Evolutionary conservation across 805 yeast genomes (phyloP), one percentile per base, ranked within the genome.

Genomic region (Jamesozyma spencerorum): DNA sequence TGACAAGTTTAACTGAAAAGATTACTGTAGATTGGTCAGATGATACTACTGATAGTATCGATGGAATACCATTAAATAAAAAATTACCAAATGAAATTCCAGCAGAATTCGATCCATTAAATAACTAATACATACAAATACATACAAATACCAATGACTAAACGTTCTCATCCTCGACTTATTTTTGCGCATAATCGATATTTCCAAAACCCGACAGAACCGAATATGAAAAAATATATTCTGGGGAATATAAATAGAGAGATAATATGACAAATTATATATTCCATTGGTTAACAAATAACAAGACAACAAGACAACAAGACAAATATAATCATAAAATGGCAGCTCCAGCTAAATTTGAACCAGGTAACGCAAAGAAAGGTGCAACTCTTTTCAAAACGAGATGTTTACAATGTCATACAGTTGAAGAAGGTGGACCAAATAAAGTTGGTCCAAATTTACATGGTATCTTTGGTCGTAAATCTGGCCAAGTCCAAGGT

Each of bases 401-500:
- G 53, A 87, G 98, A 82, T 92, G 98, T 72, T 75, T 87, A 58
- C 97, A 92, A 75, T 92, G 98, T 71, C 98, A 92, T 81, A 90
- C 97, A 60, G 81, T 81, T 54, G 97, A 92, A 70, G 74, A 72
- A 47, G 95, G 95, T 64, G 97, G 95, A 50, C 90, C 97, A 58
- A 79, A 90, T 84, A 92, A 92, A 78, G 97, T 90, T 61, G 98
- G 98, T 70, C 98, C 98, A 66, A 92, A 92, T 71, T 82, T 92
- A 67, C 82, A 85, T 71, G 98, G 97, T 71, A 72, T 92, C 55
- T 74, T 92, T 51, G 94, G 94, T 63, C 86, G 98, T 75, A 66
- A 72, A 54, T 83, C 97, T 40, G 98, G 98, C 69, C 70, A 73
- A 64, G 95, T 94, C 61, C 81, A 69, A 43, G 98, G 97, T 53